These are phyloP conservation scores for Penicillium sp. DNA, from an alignment of 2,329 filamentous ascomycete species.

Conservation along the genomic window DNA sequence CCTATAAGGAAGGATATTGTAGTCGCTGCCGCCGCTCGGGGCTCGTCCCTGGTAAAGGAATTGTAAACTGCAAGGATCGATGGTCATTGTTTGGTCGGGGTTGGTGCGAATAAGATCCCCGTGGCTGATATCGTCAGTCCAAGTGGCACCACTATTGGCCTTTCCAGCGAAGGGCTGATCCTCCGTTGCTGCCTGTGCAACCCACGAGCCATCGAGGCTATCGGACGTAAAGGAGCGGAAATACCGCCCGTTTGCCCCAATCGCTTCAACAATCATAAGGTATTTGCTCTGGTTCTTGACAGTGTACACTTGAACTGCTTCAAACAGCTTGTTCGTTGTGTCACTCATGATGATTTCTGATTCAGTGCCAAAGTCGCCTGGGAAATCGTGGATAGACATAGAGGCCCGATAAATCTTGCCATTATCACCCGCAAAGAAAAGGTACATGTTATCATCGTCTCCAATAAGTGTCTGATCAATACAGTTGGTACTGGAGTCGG, in stretches of 20 bases:
- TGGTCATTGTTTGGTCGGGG: slow-evolving; percentile 60
- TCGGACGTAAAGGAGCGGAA: slow-evolving; percentile 66
- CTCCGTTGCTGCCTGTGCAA: slow-evolving; percentile 56
- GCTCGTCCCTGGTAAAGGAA: slow-evolving; percentile 61
- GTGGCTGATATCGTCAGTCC: slow-evolving; percentile 67
- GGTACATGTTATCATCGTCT: slow-evolving; percentile 61
- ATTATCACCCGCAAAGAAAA: slow-evolving; percentile 68
- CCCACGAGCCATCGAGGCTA: slow-evolving; percentile 58
- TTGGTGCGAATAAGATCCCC: slow-evolving; percentile 60
- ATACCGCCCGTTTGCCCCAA: slow-evolving; percentile 58
- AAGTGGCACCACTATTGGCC: slow-evolving; percentile 62
- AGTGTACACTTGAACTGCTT: slow-evolving; percentile 66
- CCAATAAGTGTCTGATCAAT: slow-evolving; percentile 67
- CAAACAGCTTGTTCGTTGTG: slow-evolving; percentile 59
- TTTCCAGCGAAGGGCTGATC: slow-evolving; percentile 61
- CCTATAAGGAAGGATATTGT: slow-evolving; percentile 54
- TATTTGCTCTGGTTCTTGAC: slow-evolving; percentile 56
- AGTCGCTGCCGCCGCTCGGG: slow-evolving; percentile 47
- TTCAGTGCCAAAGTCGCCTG: slow-evolving; percentile 56
- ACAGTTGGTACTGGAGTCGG: slow-evolving; percentile 50
- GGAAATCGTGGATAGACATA: slow-evolving; percentile 64
- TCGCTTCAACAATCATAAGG: slow-evolving; percentile 66
- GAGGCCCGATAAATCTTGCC: slow-evolving; percentile 64
- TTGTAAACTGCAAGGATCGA: slow-evolving; percentile 65
- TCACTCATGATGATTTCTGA: slow-evolving; percentile 55